phyloP scores from a whole-genome alignment of 2,329 filamentous ascomycete species.

The Lachnellula arida region DNA sequence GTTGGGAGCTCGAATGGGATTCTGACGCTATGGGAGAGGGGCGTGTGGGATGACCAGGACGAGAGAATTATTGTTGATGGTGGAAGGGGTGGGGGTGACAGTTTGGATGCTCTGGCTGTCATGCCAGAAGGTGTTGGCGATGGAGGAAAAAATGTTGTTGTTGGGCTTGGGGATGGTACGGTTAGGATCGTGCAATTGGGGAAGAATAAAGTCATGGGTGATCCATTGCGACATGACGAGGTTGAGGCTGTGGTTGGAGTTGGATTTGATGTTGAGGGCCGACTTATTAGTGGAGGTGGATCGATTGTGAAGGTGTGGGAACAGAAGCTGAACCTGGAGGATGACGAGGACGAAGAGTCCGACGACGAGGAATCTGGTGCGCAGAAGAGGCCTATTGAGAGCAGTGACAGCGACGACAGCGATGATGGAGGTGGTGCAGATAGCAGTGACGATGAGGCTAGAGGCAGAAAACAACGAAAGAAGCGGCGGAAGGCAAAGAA shows the following conservation, averaged over 20 bases:
- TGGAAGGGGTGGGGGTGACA: slow-evolving; percentile 62
- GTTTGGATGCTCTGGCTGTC: slow-evolving; percentile 70
- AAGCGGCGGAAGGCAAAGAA: slow-evolving; percentile 31
- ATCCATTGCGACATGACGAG: slow-evolving; percentile 68
- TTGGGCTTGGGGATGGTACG: slow-evolving; percentile 76
- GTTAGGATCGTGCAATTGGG: slow-evolving; percentile 74
- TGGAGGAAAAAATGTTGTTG: slow-evolving; percentile 68
- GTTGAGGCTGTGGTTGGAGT: slow-evolving; percentile 79
- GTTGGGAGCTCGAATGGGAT: slow-evolving; percentile 75
- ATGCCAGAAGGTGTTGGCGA: slow-evolving; percentile 66
- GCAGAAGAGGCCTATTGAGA: slow-evolving; percentile 35
- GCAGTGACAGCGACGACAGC: slow-evolving; percentile 24
- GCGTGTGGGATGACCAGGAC: slow-evolving; percentile 92
- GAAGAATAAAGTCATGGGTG: slow-evolving; percentile 63
- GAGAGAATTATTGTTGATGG: slow-evolving; percentile 76
- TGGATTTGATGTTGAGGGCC: slow-evolving; percentile 76
- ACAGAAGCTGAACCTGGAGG: slow-evolving; percentile 56
- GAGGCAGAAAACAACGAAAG: slow-evolving; percentile 22
- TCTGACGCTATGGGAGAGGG: slow-evolving; percentile 88
- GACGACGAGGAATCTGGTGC: slow-evolving; percentile 43
- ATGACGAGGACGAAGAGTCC: slow-evolving; percentile 43
- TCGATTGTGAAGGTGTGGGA: slow-evolving; percentile 86
- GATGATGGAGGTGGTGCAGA: slow-evolving; percentile 19
- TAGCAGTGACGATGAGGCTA: slow-evolving; percentile 25
- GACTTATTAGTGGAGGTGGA: slow-evolving; percentile 88